Base-by-base conservation (phyloP, 345 rosid species). In the Aquilaria malaccensis region DNA sequence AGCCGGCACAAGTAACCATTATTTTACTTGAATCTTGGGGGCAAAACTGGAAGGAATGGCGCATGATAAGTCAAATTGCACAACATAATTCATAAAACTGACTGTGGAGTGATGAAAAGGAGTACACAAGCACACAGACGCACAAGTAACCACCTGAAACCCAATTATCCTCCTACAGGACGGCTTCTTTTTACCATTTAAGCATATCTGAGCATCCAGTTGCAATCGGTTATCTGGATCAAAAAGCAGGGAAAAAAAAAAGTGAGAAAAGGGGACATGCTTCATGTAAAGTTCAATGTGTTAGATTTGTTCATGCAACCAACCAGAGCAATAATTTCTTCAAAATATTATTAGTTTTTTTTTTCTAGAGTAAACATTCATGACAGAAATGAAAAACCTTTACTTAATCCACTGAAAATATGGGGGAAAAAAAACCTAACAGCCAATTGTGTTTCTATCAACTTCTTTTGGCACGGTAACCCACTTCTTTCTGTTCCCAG, bases 1-100 rank as follows among this genome's bases (percentile, higher is more conserved):
- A 83, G 81, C 86, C 98, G 22, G 92, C 95, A 47, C 80, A 92
- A 29, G 87, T 82, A 57, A 92, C 95, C 91, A 92, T 83, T 68
- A 92, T 75, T 76, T 80, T 86, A 80, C 81, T 79, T 9, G 87
- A 72, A 59, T 88, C 95, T 11, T 78, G 77, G 0, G 89, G 84
- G 69, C 70, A 83, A 69, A 83, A 88, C 98, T 92, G 85, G 41
- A 53, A 48, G 29, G 50, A 30, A 32, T 46, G 30, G 56, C 46
- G 58, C 43, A 13, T 1, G 31, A 65, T 56, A 55, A 72, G 48
- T 33, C 33, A 13, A 32, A 65, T 51, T n/a, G 30, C 56, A 54
- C 11, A 12, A 54, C 29, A 9, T 30, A n/a, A 30, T 15, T 43
- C 11, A 56, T 29, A 62, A 45, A 33, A 45, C 37, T n/a, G 52